Evolutionary conservation across 768 basidiomycete genomes (phyloP), one percentile per base, ranked within the genome.

Genomic region (Aureoboletus auriporus): DNA sequence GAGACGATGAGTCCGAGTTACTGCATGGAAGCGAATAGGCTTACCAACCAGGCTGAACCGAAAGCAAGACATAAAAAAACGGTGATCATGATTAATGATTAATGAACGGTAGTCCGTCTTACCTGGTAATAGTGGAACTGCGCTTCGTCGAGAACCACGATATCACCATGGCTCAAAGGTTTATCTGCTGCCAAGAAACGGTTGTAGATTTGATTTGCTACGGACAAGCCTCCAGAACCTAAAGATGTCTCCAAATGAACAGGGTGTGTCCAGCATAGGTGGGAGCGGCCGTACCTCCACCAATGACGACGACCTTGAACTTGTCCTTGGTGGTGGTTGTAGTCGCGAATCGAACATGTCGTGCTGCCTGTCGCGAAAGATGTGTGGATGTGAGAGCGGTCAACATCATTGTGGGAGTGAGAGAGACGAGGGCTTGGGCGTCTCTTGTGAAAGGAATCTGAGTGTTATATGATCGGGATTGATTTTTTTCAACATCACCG

Each of bases 41-140:
- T 60, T 67, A 90, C 90, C 94, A 97, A 69, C 94, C 95, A 17
- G 95, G 95, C 81, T 94, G 68, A 42, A 30, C 2, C 2, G 13
- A 42, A 33, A 29, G 13, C 35, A 14, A 20, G 13, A 31, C 12
- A 9, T 27, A 8, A n/a, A n/a, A n/a, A n/a, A n/a, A 23, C 6
- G 10, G 38, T 62, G 35, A 52, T 46, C 40, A 36, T 43, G 13
- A 36, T 42, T 13, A 13, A 29, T 27, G 17, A 44, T 23, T 23
- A 41, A 14, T n/a, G 12, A 12, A 35, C 11, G 35, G 38, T 17
- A 0, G 34, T 26, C n/a, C 10, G n/a, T 49, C 68, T 43, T 56
- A 84, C 85, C 71, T 89, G 85, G 70, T 95, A 97, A 66, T 90
- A 80, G 68, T 97, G 94, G 42, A 79, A 78, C 51, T 86, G 75